Base-by-base conservation (phyloP, 2,329 filamentous ascomycete species). In the Clathrospora elynae region DNA sequence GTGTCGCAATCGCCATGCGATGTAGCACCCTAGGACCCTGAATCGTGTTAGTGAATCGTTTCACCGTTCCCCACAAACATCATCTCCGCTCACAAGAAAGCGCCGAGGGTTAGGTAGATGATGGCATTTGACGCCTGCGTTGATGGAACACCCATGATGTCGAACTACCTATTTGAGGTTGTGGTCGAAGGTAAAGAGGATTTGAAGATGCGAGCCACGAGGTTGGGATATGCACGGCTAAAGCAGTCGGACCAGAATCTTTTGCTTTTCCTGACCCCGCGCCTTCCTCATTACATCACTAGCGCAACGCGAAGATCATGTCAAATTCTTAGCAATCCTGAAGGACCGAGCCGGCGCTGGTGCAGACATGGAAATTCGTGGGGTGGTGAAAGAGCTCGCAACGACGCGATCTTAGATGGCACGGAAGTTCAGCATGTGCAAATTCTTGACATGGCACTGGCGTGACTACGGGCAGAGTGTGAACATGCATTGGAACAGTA, bases 111-210 rank as follows among this genome's bases (percentile, higher is more conserved):
- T 38, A 89, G 74, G 66, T 91, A 92, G 66, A 93, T 86, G 67
- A 92, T 77, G 76, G 87, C 87, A 75, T 92, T 90, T 20, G 88
- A 91, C 65, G 87, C 87, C 78, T 80, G 74, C 42, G 77, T 82
- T 2, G 88, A 91, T 45, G 87, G 87, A 56, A 85, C 79, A 13
- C 86, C 86, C 88, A 92, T 93, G 33, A 28, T 51, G 32, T 10
- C 6, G 24, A 39, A 19, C 35, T 40, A 14, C 36, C 17, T 25
- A 28, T 47, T 34, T 26, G 18, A 29, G 31, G 19, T 35, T 29
- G 26, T 30, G 23, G 36, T 43, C 29, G 16, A 24, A 34, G 37
- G 38, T 39, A 40, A 44, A 40, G 33, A 33, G 45, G 37, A 31
- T 37, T 44, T 24, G 34, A 46, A 26, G 29, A 39, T 42, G 42